These are phyloP conservation scores for Hypoxylon sp. DNA, from an alignment of 2,329 filamentous ascomycete species.

Conservation along the genomic window DNA sequence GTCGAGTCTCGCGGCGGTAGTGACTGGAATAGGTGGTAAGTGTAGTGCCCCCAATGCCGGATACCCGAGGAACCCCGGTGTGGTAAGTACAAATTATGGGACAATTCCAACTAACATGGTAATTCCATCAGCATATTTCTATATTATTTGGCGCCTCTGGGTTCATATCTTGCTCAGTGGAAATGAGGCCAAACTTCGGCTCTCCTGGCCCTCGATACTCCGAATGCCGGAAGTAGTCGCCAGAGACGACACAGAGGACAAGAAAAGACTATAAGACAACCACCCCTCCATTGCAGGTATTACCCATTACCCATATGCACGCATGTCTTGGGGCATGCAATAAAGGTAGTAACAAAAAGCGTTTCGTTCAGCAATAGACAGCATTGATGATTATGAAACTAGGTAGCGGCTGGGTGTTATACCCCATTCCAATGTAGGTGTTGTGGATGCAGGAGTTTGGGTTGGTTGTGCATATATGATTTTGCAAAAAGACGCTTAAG, in stretches of 20 bases:
- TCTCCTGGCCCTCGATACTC: conserved; percentile 73
- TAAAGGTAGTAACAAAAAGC: too few species aligned
- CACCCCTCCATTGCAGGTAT: too few species aligned
- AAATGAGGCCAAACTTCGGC: conserved; percentile 73
- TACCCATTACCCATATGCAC: background rate
- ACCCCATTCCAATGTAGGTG: too few species aligned
- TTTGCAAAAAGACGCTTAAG: too few species aligned
- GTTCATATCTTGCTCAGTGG: conserved; percentile 79
- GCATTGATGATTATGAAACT: conserved; percentile 5
- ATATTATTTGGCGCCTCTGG: conserved; percentile 86
- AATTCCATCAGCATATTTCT: conserved; percentile 71
- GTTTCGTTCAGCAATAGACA: background rate
- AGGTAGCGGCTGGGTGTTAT: background rate
- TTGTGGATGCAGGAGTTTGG: too few species aligned
- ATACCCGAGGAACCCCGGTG: too few species aligned
- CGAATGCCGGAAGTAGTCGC: conserved; percentile 59
- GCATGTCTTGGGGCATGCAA: background rate
- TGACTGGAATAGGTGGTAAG: conserved; percentile 74
- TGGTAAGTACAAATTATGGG: background rate
- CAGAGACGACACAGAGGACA: conserved; percentile 40
- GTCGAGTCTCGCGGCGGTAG: conserved; percentile 53
- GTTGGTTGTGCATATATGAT: too few species aligned
- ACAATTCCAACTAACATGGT: conserved; percentile 22
- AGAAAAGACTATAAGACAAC: conserved; percentile 38
- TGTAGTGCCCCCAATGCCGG: conserved; percentile 1